Base-by-base conservation (phyloP, 495 filamentous ascomycete genomes). In the Tetracladium setigerum region DNA sequence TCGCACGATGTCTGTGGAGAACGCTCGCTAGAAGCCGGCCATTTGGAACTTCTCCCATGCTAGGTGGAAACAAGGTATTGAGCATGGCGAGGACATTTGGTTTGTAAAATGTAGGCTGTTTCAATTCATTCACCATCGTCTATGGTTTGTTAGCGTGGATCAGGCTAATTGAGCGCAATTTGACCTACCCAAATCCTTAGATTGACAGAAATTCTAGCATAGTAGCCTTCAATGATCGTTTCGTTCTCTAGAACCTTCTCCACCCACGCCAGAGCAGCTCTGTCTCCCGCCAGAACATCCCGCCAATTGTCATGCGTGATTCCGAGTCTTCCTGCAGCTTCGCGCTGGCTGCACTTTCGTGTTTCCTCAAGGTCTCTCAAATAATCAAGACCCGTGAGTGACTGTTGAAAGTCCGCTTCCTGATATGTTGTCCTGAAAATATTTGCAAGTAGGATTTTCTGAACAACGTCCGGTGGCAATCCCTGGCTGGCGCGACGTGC, bases 21-120 rank as follows among this genome's bases (percentile, higher is more conserved):
- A 34, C 32, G 11, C 33, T 44, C 4, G 38, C 16, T 9, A 30
- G n/a, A 15, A 55, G 34, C 16, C 38, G 33, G 30, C 52, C 49
- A 38, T 50, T 53, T 1, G 56, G 48, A 10, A 55, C 17, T 18
- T 52, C 44, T 16, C 38, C 38, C 5, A 50, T 18, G 30, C 15
- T 36, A 5, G 52, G 56, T 15, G 56, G 56, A 16, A 58, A 58
- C 1, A 58, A 32, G 0, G 56, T 58, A 27, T 58, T 58, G 1
- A 58, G 44, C 48, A 55, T 46, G 17, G 56, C 52, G 3, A 58
- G 32, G 0, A 53, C 46, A 34, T 46, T 50, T 7, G 41, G 46
- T 19, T 53, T 57, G 45, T 53, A 35, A 17, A 57, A 53, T 4
- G 30, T 38, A 15, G 24, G 17, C 4, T 19, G 30, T 46, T 43